These are phyloP conservation scores for Pseudotulostoma volvatum DNA, from an alignment of 495 filamentous ascomycete genomes.

Conservation along the genomic window DNA sequence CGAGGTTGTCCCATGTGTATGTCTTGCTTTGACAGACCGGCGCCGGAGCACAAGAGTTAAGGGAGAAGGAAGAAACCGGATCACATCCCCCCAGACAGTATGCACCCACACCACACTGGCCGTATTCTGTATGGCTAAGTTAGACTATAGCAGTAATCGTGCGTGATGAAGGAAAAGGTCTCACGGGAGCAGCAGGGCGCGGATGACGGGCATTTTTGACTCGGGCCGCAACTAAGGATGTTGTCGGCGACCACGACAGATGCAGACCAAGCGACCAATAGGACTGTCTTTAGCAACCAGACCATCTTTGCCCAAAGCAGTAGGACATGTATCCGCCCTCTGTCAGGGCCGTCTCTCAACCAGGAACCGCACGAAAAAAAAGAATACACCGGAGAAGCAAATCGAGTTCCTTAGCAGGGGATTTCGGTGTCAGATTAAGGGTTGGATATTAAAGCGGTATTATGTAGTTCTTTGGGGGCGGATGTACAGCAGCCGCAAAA, in stretches of 20 bases:
- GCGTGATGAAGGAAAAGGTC: constrained; percentile 18
- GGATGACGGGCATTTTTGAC: constrained; percentile 53
- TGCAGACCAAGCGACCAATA: constrained; percentile 22
- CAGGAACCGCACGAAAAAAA: not conserved
- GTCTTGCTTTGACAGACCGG: constrained; percentile 63
- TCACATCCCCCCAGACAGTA: constrained; percentile 97
- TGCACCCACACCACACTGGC: constrained; percentile 80
- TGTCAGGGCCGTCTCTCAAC: not conserved
- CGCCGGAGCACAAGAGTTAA: constrained; percentile 75
- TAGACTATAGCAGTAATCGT: constrained; percentile 4
- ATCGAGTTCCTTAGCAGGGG: not conserved
- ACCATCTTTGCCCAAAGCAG: not conserved
- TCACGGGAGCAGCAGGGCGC: constrained; percentile 87
- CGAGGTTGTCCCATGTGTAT: constrained; percentile 49
- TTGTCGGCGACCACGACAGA: constrained; percentile 19
- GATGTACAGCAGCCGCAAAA: not conserved
- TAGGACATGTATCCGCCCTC: not conserved
- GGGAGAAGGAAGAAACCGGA: constrained; percentile 56
- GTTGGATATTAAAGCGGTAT: not conserved
- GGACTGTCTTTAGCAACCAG: constrained; percentile 5
- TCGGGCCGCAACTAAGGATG: constrained; percentile 32
- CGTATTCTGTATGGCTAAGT: constrained; percentile 51
- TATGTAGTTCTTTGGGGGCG: not conserved
- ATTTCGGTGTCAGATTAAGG: not conserved
- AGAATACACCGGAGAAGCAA: not conserved